Evolutionary conservation across 1,284 basidiomycete species (phyloP).

Genomic region (Singerocomus inundabilis): DNA sequence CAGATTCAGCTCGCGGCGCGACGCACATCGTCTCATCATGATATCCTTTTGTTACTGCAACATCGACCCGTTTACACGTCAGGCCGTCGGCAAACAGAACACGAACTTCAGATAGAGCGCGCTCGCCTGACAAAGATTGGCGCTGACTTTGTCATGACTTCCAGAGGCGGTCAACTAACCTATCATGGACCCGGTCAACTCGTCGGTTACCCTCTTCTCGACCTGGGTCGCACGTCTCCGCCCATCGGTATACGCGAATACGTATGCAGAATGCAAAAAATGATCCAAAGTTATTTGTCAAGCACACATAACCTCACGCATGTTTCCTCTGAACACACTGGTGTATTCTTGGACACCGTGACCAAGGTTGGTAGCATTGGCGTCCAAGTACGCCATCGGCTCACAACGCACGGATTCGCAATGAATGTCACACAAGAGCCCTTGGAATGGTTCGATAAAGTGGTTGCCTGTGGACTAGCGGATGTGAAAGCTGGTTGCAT

Average conservation of each 20-base stretch:
- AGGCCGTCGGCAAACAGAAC: conserved; percentile 78
- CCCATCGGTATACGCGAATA: conserved; percentile 69
- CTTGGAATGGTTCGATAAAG: conserved; percentile 78
- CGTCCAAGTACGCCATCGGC: conserved; percentile 91
- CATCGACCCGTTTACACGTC: conserved; percentile 95
- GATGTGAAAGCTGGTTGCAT: conserved; percentile 79
- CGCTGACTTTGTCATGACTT: conserved; percentile 84
- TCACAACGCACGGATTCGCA: conserved; percentile 95
- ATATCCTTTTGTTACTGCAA: conserved; percentile 72
- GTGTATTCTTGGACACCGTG: conserved; percentile 65
- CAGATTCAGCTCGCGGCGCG: conserved; percentile 57
- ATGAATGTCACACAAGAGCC: conserved; percentile 87
- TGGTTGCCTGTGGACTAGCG: conserved; percentile 92
- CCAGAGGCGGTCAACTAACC: conserved; percentile 90
- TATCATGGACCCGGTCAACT: conserved; percentile 98
- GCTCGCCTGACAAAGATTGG: conserved; percentile 70
- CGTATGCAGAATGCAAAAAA: conserved; percentile 59
- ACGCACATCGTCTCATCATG: conserved; percentile 48
- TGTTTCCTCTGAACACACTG: conserved; percentile 66
- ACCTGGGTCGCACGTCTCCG: conserved; percentile 62
- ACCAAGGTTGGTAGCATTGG: conserved; percentile 94
- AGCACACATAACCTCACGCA: conserved; percentile 55
- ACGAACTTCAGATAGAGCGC: conserved; percentile 64
- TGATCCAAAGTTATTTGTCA: conserved; percentile 57
- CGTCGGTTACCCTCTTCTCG: conserved; percentile 92